Evolutionary conservation across 169 alveolate genomes (phyloP), one percentile per base, ranked within the genome.

Genomic region (Plasmodium ovale): DNA sequence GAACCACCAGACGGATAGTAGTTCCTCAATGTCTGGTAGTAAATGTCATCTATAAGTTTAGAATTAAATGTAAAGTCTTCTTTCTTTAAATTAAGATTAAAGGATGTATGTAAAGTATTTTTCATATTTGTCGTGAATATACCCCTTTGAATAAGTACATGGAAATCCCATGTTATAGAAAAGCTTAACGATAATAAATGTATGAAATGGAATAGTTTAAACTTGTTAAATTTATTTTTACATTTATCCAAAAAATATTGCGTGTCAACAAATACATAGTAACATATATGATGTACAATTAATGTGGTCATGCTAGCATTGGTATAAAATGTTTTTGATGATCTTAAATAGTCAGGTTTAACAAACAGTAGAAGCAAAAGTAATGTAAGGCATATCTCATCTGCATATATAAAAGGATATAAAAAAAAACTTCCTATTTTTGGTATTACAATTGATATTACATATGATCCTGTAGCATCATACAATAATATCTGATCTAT

Each of bases 241-340:
- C 25, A 14, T 12, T 85, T 85, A 51, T 85, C 91, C 3, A 85
- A 27, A n/a, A 85, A 60, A 33, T 69, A 56, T 44, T 85, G 59
- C 0, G 91, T 85, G 51, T 70, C 91, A 3, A 85, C 85, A 69
- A 85, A 85, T 39, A 85, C 69, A 62, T 85, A 85, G 49, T 85
- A 85, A 42, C 91, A 85, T 12, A 85, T 85, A 35, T 85, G 91
- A 56, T 85, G 91, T 29, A 85, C 56, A 3, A 85, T 69, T n/a
- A 85, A 62, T 14, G 91, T 69, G 9, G 53, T 70, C 91, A 85
- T 85, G 58, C n/a, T 69, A n/a, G 91, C 87, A 58, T 85, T 85
- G 5, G 91, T 56, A 49, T 85, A 85, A n/a, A 85, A 85, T 19
- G 87, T 85, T 69, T 85, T 85, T 9, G 73, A 67, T 2, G 39